Evolutionary conservation across 768 basidiomycete genomes (phyloP).

Genomic region (Phlebiopsis gigantea): DNA sequence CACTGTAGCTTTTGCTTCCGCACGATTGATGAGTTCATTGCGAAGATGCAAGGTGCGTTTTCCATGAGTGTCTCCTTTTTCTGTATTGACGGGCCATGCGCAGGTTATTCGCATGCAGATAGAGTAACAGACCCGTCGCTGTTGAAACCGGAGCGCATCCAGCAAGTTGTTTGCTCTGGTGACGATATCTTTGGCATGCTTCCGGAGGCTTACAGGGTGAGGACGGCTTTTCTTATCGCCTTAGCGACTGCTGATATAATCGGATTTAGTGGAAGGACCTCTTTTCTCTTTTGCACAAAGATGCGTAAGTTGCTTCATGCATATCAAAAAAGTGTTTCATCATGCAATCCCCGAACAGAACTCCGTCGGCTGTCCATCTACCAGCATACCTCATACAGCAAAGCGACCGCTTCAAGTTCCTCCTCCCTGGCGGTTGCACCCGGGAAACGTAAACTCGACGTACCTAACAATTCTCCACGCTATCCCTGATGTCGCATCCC

Average conservation of each 20-base stretch:
- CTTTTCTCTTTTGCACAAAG: slow-evolving; percentile 45
- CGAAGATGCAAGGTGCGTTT: slow-evolving; percentile 40
- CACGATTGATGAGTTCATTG: slow-evolving; percentile 48
- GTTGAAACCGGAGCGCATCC: slow-evolving; percentile 46
- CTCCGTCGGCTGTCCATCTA: slow-evolving; percentile 42
- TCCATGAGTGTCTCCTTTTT: not conserved
- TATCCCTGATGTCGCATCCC: no score
- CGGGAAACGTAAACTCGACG: slow-evolving; percentile 26
- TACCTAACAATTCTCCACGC: no score
- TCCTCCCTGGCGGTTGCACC: slow-evolving; percentile 50
- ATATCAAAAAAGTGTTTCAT: not conserved
- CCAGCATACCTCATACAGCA: slow-evolving; percentile 49
- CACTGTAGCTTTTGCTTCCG: slow-evolving; percentile 68
- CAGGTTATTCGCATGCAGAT: slow-evolving; percentile 52
- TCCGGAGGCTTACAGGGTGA: slow-evolving; percentile 53
- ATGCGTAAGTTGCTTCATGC: slow-evolving; percentile 35
- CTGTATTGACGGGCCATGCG: not conserved
- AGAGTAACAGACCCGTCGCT: slow-evolving; percentile 47
- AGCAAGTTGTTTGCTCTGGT: slow-evolving; percentile 52
- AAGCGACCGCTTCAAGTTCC: slow-evolving; percentile 43
- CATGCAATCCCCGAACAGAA: slow-evolving; percentile 24
- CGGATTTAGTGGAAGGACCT: slow-evolving; percentile 44
- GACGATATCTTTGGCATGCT: slow-evolving; percentile 64
- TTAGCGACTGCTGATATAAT: not conserved
- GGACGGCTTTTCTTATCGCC: slow-evolving; percentile 19